phyloP scores from a whole-genome alignment of 495 filamentous ascomycete species.

The Trichocladium uniseriatum region DNA sequence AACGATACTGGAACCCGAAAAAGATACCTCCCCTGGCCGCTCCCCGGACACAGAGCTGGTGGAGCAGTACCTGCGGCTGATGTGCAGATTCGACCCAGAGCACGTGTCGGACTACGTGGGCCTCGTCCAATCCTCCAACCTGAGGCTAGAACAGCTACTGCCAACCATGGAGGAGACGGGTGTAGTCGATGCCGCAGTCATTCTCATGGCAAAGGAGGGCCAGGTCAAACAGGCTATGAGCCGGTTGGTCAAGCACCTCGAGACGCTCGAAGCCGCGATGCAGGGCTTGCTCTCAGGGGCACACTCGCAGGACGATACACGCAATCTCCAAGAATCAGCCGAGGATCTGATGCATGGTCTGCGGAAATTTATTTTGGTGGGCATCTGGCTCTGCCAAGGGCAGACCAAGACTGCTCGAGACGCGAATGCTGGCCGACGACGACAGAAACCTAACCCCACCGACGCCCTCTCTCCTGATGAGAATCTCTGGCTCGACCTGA shows the following conservation, averaged over 20 bases:
- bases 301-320: slow-evolving; percentile 37
- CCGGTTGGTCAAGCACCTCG: slow-evolving; percentile 68
- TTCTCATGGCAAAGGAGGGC: slow-evolving; percentile 84
- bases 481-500: slow-evolving; percentile 79
- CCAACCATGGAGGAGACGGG: slow-evolving; percentile 82
- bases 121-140: slow-evolving; percentile 64
- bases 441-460: slow-evolving; percentile 43
- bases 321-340: slow-evolving; percentile 39
- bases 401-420: slow-evolving; percentile 57
- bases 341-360: slow-evolving; percentile 63
- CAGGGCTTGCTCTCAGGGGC: slow-evolving; percentile 57
- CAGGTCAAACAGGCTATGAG: slow-evolving; percentile 75
- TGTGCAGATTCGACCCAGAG: slow-evolving; percentile 72
- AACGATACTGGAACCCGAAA: slow-evolving; percentile 64
- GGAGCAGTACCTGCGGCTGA: slow-evolving; percentile 80
- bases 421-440: slow-evolving; percentile 20
- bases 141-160: slow-evolving; percentile 72
- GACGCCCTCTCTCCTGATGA: slow-evolving; percentile 68
- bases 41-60: slow-evolving; percentile 46
- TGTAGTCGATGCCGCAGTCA: slow-evolving; percentile 85
- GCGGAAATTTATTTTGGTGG: slow-evolving; percentile 81
- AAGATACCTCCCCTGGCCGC: slow-evolving; percentile 32
- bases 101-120: slow-evolving; percentile 84
- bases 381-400: slow-evolving; percentile 90
- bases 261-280: slow-evolving; percentile 68